Percentiles rank a stretch among this genome's conserved stretches.
phyloP scores from a whole-genome alignment of 768 basidiomycete species.

The Suillus lakei region DNA sequence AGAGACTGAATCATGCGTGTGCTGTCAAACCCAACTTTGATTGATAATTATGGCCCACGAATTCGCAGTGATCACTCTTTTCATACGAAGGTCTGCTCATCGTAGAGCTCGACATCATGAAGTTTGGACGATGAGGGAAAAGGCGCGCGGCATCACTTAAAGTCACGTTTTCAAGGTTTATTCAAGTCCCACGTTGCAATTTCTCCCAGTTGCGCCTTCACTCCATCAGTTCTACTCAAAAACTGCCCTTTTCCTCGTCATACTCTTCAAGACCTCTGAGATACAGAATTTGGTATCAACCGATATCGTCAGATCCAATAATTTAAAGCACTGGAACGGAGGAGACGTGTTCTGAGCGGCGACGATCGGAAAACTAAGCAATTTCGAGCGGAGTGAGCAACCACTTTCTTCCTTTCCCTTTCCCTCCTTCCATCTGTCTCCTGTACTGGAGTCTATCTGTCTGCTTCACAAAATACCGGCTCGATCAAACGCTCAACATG shows the following conservation, averaged over 20 bases:
- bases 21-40: conserved; percentile 14
- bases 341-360: conserved; percentile 38
- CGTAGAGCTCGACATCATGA: conserved; percentile 21
- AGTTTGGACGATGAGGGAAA: conserved; percentile 6
- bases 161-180: conserved; percentile 8
- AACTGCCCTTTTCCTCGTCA: conserved; percentile 11
- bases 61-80: conserved; percentile 6
- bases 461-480: conserved; percentile 11
- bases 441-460: conserved; percentile 2
- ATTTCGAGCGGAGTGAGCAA: conserved; percentile 42
- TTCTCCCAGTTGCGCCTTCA: conserved; percentile 32
- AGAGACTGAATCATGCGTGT: conserved; percentile 26
- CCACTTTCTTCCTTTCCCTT: conserved; percentile 15
- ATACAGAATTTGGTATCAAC: conserved; percentile 8
- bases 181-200: conserved; percentile 38
- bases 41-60: conserved; percentile 32
- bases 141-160: conserved; percentile 25
- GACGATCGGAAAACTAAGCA: conserved; percentile 41
- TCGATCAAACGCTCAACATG: conserved; percentile 23
- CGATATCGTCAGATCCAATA: conserved; percentile 15
- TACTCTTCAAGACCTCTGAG: conserved; percentile 12
- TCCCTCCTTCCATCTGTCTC: conserved; percentile 9
- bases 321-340: conserved; percentile 20
- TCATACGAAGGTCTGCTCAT: conserved; percentile 19
- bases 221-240: conserved; percentile 21